Percentiles rank a stretch among this genome's conserved stretches.
phyloP scores from a whole-genome alignment of 306 rosid genomes.

The Rosa rugosa region DNA sequence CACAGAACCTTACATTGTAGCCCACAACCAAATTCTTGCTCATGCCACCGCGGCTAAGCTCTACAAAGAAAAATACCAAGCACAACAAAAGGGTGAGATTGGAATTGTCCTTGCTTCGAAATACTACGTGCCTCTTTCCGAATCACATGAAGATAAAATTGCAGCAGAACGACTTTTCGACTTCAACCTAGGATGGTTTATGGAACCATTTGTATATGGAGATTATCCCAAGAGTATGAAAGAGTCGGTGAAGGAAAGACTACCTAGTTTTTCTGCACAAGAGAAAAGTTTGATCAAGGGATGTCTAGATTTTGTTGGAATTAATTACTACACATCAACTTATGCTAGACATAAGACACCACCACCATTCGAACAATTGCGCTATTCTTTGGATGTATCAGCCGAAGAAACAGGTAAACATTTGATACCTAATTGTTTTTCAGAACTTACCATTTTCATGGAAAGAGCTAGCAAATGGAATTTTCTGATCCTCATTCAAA shows the following conservation, averaged over 20 bases:
- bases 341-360: slow-evolving; percentile 18
- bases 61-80: slow-evolving; percentile 36
- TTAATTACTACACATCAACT: slow-evolving; percentile 36
- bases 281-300: slow-evolving; percentile 25
- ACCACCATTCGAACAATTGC: background rate
- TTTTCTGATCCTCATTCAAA: background rate
- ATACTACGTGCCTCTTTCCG: slow-evolving; percentile 26
- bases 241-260: slow-evolving; percentile 26
- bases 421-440: background rate
- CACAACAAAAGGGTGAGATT: slow-evolving; percentile 41
- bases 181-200: slow-evolving; percentile 37
- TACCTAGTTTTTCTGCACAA: slow-evolving; percentile 25
- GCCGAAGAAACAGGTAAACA: slow-evolving; percentile 9
- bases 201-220: slow-evolving; percentile 27
- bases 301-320: slow-evolving; percentile 28
- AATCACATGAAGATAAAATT: slow-evolving; percentile 27
- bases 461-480: too few species aligned
- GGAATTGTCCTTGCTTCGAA: slow-evolving; percentile 31
- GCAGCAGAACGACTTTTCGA: slow-evolving; percentile 35
- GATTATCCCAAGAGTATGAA: slow-evolving; percentile 28
- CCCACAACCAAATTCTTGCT: slow-evolving; percentile 38
- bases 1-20: slow-evolving; percentile 34
- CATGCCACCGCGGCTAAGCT: slow-evolving; percentile 35
- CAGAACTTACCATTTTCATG: too few species aligned
- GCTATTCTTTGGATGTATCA: background rate